These are phyloP conservation scores for Scalesia atractyloides DNA, from an alignment of 129 eudicot species.

Conservation along the genomic window DNA sequence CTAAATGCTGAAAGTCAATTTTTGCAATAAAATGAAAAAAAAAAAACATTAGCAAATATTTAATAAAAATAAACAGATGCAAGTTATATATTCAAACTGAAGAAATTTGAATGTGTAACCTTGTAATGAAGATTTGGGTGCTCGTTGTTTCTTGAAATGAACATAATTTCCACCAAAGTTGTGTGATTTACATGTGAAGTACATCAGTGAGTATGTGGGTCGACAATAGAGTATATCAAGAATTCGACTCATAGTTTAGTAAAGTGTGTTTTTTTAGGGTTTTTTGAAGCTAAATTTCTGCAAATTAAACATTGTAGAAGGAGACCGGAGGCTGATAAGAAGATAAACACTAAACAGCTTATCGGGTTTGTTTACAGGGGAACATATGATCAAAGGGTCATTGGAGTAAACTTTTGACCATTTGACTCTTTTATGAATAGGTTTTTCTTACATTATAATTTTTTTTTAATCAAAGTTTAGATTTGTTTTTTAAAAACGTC, in stretches of 20 bases:
- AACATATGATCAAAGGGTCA: too few species aligned
- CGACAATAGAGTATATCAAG: conserved; percentile 15
- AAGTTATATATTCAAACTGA: not conserved
- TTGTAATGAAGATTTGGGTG: conserved; percentile 31
- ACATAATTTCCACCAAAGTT: conserved; percentile 19
- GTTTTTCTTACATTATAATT: too few species aligned
- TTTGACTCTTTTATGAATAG: too few species aligned
- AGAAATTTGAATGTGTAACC: conserved; percentile 30
- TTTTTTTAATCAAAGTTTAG: too few species aligned
- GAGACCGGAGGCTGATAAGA: not conserved
- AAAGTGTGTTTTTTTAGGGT: not conserved
- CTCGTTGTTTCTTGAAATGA: conserved; percentile 21
- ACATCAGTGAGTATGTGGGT: conserved; percentile 23
- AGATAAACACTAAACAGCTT: not conserved
- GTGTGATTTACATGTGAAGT: conserved; percentile 28
- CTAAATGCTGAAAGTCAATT: conserved; percentile 33
- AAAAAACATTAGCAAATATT: not conserved
- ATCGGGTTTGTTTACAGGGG: too few species aligned
- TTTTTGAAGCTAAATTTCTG: conserved; percentile 3
- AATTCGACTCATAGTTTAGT: conserved; percentile 19
- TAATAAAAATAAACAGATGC: not conserved
- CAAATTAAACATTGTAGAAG: not conserved
- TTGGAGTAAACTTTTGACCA: too few species aligned
- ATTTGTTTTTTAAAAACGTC: too few species aligned
- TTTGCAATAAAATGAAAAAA: not conserved